Base-by-base conservation (phyloP, 805 yeast genomes). In the Martiniozyma abietophila region DNA sequence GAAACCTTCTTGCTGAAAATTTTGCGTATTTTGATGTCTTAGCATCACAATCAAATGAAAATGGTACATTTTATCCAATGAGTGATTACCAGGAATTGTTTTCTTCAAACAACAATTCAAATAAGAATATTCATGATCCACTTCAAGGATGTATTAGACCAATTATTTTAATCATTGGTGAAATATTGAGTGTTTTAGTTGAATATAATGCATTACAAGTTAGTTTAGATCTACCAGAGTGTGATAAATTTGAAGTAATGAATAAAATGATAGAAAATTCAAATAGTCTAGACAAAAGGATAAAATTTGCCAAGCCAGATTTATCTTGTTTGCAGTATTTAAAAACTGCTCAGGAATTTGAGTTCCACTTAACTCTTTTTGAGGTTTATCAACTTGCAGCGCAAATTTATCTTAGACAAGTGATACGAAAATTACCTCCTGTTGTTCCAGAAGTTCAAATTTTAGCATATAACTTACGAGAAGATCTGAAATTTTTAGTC, bases 121-220 rank as follows among this genome's bases (percentile, higher is more conserved):
- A 18, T n/a, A 45, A 39, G 18, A 34, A 27, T 18, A 36, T 44
- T 6, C 47, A 45, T 33, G 68, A 64, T 39, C 66, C 69, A 4
- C 49, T 57, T 19, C 69, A 64, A 39, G 69, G 69, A 2, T 61
- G 65, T 42, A 44, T 59, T 7, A 54, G 62, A 25, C 64, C 67
- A 5, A 40, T 64, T 2, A 53, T 51, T 32, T 40, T 58, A 18
- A 29, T 58, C 2, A 46, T 64, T 20, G 67, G 67, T 5, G 67
- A 61, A 34, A 55, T 61, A 3, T 54, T 62, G 39, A 59, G 58
- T 31, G 37, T 50, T 25, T 22, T 49, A 2, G 53, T 49, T 10
- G 51, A 49, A 30, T 45, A 34, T 22, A 42, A 39, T 24, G 37
- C 51, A 4, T 19, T 48, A 9, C 44, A 40, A 19, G 29, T 44